These are phyloP conservation scores for Xylaria sp. DNA, from an alignment of 2,329 filamentous ascomycete species.

Conservation along the genomic window DNA sequence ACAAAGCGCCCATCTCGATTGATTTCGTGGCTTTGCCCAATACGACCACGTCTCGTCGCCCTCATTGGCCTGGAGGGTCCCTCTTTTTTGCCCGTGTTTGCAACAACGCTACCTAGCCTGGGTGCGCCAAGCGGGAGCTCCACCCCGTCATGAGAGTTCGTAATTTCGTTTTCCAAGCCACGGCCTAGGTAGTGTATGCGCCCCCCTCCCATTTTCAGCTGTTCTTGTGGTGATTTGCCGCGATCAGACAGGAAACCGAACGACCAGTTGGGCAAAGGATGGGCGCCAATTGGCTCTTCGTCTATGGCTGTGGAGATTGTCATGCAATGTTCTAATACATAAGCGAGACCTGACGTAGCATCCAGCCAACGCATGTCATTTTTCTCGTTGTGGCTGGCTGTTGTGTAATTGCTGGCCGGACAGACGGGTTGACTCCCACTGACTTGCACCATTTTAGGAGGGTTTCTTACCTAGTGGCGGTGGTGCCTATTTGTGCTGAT, in stretches of 20 bases:
- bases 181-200: constrained; percentile 9
- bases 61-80: constrained; percentile 18
- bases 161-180: constrained; percentile 35
- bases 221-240: constrained; percentile 13
- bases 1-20: constrained; percentile 28
- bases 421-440: constrained; percentile 2
- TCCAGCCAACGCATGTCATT: constrained; percentile 8
- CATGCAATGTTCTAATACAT: constrained; percentile 21
- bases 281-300: constrained; percentile 6
- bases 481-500: background rate
- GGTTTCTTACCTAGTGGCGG: too few relatives aligned
- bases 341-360: constrained; percentile 9
- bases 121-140: too few relatives aligned
- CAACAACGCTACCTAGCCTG: too few relatives aligned
- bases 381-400: constrained; percentile 12
- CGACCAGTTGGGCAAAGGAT: background rate
- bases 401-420: constrained; percentile 6
- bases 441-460: background rate
- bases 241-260: constrained; percentile 24
- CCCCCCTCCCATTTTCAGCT: constrained; percentile 32
- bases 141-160: constrained; percentile 20
- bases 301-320: constrained; percentile 22
- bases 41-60: constrained; percentile 30
- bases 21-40: constrained; percentile 34
- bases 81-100: background rate